Base-by-base conservation (phyloP, 2,329 filamentous ascomycete genomes). In the Colletotrichum liaoningense region DNA sequence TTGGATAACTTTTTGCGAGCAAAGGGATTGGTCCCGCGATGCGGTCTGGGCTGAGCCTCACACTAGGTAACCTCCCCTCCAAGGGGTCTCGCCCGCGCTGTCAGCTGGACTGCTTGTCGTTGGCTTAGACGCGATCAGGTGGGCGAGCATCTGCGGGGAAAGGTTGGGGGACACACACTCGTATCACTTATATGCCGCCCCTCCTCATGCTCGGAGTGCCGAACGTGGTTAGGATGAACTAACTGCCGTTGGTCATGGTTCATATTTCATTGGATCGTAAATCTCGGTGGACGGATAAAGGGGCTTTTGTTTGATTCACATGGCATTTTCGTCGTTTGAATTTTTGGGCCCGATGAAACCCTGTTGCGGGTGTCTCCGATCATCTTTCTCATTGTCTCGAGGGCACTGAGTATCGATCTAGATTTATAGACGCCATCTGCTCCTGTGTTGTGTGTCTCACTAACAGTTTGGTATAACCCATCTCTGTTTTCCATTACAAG, bases 41-140 rank as follows among this genome's bases (percentile, higher is more conserved):
- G 46, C 11, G 46, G 35, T 28, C 62, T 55, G 30, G 52, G 63
- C 63, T 46, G 63, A 57, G 63, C 63, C 63, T 65, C 52, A 65
- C 63, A 49, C 52, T 11, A 65, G 19, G 26, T 26, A 26, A 26
- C 24, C 54, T 30, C 11, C 12, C 12, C 58, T 46, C 33, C 38
- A 26, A 19, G 46, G 12, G 7, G 19, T 33, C 19, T 42, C 46
- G 60, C 38, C 46, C 42, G 19, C 42, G 60, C 28, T 52, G 60
- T 63, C 60, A 63, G 24, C 26, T 63, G 60, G 60, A 22, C 42
- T 33, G 28, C 35, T n/a, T n/a, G 19, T 12, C 28, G 24, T 46
- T 49, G 58, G 58, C 35, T 8, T 9, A 62, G 58, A 62, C 58
- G n/a, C 24, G 28, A 55, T 64, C 46, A 64, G 33, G 62, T 64